Percentiles rank a stretch among this genome's conserved stretches.
Evolutionary conservation across 345 rosid genomes (phyloP).

Genomic region (Nasturtium officinale): DNA sequence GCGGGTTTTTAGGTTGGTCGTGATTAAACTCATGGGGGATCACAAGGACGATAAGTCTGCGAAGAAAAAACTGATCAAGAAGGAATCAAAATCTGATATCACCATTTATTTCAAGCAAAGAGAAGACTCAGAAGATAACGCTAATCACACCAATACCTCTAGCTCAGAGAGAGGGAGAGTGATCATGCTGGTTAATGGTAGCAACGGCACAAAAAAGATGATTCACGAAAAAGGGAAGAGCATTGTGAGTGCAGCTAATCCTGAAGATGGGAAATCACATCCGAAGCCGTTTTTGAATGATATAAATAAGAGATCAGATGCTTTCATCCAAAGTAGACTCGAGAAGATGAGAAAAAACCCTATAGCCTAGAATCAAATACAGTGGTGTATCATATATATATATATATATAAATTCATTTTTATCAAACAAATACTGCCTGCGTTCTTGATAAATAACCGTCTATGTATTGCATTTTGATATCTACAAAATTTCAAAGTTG

Average conservation of each 20-base stretch:
- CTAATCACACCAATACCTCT: neutral
- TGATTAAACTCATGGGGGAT: slow-evolving; percentile 30
- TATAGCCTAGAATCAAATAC: neutral
- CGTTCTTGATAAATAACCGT: neutral
- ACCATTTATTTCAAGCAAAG: slow-evolving; percentile 36
- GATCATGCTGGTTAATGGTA: slow-evolving; percentile 31
- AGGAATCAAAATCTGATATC: slow-evolving; percentile 38
- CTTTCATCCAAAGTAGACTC: slow-evolving; percentile 36
- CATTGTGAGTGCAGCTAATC: slow-evolving; percentile 5
- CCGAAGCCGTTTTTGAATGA: slow-evolving; percentile 22
- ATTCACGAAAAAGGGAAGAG: neutral
- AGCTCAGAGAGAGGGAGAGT: slow-evolving; percentile 29
- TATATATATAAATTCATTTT: neutral
- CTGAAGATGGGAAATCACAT: slow-evolving; percentile 16
- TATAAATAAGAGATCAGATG: slow-evolving; percentile 34
- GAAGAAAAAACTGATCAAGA: slow-evolving; percentile 35
- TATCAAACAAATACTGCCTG: neutral
- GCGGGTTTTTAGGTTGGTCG: slow-evolving; percentile 25
- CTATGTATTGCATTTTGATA: neutral
- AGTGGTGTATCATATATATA: neutral
- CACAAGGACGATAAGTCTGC: slow-evolving; percentile 23
- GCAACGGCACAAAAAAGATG: slow-evolving; percentile 11
- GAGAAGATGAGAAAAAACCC: slow-evolving; percentile 38
- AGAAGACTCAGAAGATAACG: slow-evolving; percentile 43
- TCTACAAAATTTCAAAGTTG: neutral